Conservation (phyloP, 2,329 filamentous ascomycete genomes). For the Fusarium keratoplasticum region DNA sequence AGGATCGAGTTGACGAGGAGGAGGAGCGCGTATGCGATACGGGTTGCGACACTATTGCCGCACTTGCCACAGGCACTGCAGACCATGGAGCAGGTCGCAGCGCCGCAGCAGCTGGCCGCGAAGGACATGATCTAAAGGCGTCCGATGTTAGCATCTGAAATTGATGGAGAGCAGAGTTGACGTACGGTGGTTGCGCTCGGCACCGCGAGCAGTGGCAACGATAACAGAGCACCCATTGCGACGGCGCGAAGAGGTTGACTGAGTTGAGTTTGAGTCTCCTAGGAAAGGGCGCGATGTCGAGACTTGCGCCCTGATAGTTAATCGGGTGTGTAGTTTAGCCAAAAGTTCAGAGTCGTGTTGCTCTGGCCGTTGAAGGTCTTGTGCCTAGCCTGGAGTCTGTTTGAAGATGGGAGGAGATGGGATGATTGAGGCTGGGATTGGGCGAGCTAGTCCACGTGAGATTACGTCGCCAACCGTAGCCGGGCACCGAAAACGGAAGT, state of each 20-base stretch:
- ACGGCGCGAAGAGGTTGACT: constrained; percentile 10
- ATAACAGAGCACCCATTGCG: constrained; percentile 89
- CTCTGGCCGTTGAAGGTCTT: background rate
- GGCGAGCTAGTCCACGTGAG: constrained; percentile 38
- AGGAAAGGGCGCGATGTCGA: background rate
- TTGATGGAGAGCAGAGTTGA: constrained; percentile 36
- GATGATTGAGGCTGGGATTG: constrained; percentile 33
- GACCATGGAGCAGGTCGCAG: constrained; percentile 94
- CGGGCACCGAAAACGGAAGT: background rate
- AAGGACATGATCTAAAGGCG: constrained; percentile 75
- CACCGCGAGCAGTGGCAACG: constrained; percentile 87
- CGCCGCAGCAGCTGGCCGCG: constrained; percentile 92
- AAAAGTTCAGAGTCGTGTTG: background rate
- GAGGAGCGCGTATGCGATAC: constrained; percentile 95
- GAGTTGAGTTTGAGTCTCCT: background rate
- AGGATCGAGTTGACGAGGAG: constrained; percentile 96
- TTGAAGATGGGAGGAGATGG: constrained; percentile 21
- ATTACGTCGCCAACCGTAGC: constrained; percentile 37
- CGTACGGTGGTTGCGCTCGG: constrained; percentile 88
- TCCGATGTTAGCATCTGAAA: constrained; percentile 13
- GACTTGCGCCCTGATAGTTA: background rate
- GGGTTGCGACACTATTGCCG: constrained; percentile 95
- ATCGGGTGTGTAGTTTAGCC: background rate
- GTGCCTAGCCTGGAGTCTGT: constrained; percentile 1
- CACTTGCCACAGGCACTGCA: constrained; percentile 97